Evolutionary conservation across 169 alveolate genomes (phyloP).

Genomic region (Plasmodium adleri): DNA sequence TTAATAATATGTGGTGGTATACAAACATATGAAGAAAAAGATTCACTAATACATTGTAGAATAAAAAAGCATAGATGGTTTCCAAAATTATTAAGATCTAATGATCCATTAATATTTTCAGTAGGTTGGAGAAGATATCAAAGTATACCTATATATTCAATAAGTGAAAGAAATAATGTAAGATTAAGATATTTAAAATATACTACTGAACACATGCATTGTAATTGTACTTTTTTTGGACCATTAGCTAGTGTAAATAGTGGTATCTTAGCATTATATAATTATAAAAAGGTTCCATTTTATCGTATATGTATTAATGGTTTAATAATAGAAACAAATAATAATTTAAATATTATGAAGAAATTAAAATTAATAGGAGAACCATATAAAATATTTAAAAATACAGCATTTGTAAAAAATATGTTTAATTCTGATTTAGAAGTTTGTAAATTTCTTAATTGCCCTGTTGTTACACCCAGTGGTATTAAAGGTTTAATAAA

Average conservation of each 20-base stretch:
- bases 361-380: constrained; percentile 97
- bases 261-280: constrained; percentile 89
- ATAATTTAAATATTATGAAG: constrained; percentile 91
- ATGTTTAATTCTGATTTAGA: constrained; percentile 99
- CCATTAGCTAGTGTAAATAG: constrained; percentile 95
- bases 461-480: constrained; percentile 97
- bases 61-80: constrained; percentile 95
- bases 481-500: constrained; percentile 99
- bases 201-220: constrained; percentile 98
- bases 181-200: constrained; percentile 89
- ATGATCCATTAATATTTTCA: constrained; percentile 97
- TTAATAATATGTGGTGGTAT: constrained; percentile 79
- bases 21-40: constrained; percentile 77
- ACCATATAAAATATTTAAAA: constrained; percentile 97
- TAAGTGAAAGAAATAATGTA: constrained; percentile 95
- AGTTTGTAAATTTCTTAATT: constrained; percentile 97
- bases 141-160: constrained; percentile 96
- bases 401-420: constrained; percentile 98
- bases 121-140: constrained; percentile 99
- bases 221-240: constrained; percentile 96
- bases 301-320: constrained; percentile 98
- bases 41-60: constrained; percentile 78
- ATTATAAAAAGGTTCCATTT: constrained; percentile 88
- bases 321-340: constrained; percentile 93
- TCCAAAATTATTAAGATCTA: constrained; percentile 96